Conservation (phyloP, 1,284 basidiomycete genomes). For the Trichosporon sp. region DNA sequence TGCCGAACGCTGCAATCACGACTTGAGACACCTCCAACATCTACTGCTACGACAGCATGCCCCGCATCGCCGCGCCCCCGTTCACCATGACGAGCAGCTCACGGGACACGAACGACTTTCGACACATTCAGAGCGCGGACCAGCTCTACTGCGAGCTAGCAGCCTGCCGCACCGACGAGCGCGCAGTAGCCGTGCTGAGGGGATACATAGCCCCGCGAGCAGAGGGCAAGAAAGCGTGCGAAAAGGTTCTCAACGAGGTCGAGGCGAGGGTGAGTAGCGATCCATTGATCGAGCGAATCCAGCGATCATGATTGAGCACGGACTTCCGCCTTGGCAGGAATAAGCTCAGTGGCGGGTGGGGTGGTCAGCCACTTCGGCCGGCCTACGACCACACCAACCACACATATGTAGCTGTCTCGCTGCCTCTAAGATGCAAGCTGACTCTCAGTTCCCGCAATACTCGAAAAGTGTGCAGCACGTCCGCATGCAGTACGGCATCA, state of each 20-base stretch:
- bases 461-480: neutral
- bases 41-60: neutral
- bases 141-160: neutral
- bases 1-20: neutral
- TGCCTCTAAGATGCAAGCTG: no score
- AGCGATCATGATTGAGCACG: neutral
- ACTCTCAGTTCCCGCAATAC: neutral
- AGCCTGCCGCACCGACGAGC: neutral
- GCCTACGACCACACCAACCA: neutral
- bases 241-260: neutral
- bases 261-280: neutral
- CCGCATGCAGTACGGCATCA: neutral
- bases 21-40: neutral
- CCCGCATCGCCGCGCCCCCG: neutral
- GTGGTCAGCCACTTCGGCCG: neutral
- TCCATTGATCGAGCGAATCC: no score
- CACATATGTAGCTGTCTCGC: no score
- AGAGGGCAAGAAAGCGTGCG: neutral
- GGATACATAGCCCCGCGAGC: neutral
- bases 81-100: neutral
- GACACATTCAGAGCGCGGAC: neutral
- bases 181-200: neutral
- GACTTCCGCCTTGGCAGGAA: neutral
- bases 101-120: neutral
- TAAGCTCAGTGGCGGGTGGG: neutral